Evolutionary conservation across 2,329 filamentous ascomycete species (phyloP).

Genomic region (Colletotrichum tropicicola): DNA sequence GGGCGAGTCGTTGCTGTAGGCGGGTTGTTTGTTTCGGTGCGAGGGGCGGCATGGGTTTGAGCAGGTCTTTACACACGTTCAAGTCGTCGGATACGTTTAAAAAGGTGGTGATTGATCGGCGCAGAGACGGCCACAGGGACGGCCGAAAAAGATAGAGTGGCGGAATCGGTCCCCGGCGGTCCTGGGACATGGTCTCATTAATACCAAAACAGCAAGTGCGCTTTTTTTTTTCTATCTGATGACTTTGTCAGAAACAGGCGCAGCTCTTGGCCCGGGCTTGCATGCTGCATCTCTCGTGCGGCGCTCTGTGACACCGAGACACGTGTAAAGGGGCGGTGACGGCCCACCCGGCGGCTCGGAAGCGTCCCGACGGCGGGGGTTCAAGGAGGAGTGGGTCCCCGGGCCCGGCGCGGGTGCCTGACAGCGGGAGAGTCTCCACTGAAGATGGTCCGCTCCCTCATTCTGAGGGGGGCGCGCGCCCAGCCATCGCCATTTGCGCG

Average conservation of each 20-base stretch:
- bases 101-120: no score
- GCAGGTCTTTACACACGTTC: no score
- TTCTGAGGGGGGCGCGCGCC: no score
- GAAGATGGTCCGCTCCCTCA: background rate
- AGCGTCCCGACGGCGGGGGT: slow-evolving; percentile 1
- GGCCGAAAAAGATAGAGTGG: no score
- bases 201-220: no score
- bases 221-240: background rate
- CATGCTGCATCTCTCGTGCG: background rate
- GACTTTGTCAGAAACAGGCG: background rate
- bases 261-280: no score
- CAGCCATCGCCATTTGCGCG: slow-evolving; percentile 26
- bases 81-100: no score
- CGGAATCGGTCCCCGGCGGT: no score
- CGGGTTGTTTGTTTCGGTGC: background rate
- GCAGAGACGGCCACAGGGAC: no score
- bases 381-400: background rate
- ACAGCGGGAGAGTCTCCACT: background rate
- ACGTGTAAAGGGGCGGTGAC: background rate
- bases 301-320: background rate
- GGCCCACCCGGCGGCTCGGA: background rate
- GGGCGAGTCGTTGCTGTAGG: slow-evolving; percentile 85
- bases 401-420: slow-evolving; percentile 4
- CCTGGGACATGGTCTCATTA: no score
- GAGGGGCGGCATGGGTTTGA: no score